Base-by-base conservation (phyloP, 2,329 filamentous ascomycete species). In the Colletotrichum sp. region DNA sequence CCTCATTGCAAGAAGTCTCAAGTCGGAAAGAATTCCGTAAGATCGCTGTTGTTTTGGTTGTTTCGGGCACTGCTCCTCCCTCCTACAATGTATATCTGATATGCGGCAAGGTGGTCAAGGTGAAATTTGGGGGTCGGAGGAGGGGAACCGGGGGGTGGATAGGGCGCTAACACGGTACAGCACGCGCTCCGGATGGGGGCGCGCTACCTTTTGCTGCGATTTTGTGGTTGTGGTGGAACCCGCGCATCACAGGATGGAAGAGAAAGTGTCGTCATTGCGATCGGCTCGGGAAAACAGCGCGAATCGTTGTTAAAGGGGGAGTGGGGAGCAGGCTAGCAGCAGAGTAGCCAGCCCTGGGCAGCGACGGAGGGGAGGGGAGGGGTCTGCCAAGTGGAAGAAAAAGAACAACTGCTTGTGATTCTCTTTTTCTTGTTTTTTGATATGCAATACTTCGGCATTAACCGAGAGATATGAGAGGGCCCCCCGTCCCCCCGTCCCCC, bases 181-280 rank as follows among this genome's bases (percentile, higher is more conserved):
- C 44, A 22, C n/a, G 6, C 44, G 44, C 44, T n/a, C 39, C 44
- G 44, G 12, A 52, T 44, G 62, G 62, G 34, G 62, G 34, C 16
- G 22, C 34, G 44, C 44, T 52, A 52, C 44, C 44, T 52, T 1
- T 22, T 52, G n/a, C 44, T 52, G 44, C n/a, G 44, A 13, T 52
- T 52, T 22, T 55, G 19, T 16, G 30, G 34, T 15, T 30, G 39
- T 15, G 16, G 65, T 44, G 66, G 66, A 49, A 39, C 59, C 25
- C 32, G 55, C n/a, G 11, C 34, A 64, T 39, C n/a, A 64, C 30
- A 62, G 29, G 22, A 32, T 13, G 15, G 30, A 12, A 32, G 19
- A 25, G 27, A 19, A n/a, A n/a, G 70, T 72, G 70, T 73, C 73
- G 72, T 71, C 72, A 76, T 76, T 76, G 29, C 73, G 73, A 76